phyloP scores from a whole-genome alignment of 2,329 filamentous ascomycete species.

The Penicillium psychrosexuale region DNA sequence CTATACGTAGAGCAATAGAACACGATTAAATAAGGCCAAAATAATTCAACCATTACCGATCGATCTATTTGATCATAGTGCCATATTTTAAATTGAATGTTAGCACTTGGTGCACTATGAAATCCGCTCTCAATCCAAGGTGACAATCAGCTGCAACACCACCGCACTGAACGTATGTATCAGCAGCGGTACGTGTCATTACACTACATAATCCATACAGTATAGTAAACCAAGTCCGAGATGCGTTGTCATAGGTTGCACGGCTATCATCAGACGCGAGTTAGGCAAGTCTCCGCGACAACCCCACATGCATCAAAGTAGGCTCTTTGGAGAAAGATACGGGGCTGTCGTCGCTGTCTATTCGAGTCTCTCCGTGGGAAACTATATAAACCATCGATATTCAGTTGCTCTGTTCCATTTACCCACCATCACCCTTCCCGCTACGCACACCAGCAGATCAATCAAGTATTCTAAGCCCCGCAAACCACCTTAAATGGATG shows the following conservation, averaged over 20 bases:
- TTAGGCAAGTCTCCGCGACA: conserved; percentile 21
- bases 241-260: neutral
- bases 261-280: neutral
- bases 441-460: neutral
- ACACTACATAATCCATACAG: neutral
- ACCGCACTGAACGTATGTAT: neutral
- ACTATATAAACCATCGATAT: neutral
- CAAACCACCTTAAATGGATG: conserved; percentile 11
- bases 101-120: neutral
- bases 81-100: neutral
- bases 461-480: neutral
- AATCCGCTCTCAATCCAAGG: neutral
- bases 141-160: neutral
- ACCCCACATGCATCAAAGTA: conserved; percentile 8
- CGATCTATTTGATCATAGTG: neutral
- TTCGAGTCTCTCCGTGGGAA: neutral
- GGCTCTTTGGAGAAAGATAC: neutral
- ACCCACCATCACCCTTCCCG: neutral
- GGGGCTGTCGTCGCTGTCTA: neutral
- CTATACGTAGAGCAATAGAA: neutral
- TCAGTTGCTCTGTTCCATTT: neutral
- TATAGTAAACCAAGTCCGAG: neutral
- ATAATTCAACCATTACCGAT: too few relatives aligned
- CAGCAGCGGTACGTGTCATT: neutral
- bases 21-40: too few relatives aligned